Evolutionary conservation across 140 eudicot species (phyloP).

Genomic region (Cichorium intybus): DNA sequence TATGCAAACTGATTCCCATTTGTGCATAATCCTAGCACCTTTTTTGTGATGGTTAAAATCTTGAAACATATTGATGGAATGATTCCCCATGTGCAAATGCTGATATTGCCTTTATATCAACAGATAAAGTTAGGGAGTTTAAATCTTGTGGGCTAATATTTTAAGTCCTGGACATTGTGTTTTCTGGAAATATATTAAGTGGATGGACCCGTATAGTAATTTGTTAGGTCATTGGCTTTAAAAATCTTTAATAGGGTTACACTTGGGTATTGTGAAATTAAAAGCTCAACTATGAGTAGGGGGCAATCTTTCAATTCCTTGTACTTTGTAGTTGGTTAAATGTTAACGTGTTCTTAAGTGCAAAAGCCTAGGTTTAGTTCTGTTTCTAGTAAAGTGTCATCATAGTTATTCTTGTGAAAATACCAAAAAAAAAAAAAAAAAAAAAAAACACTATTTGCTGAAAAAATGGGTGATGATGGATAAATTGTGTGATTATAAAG

Average conservation of each 20-base stretch:
- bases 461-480: background rate
- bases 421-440: too few relatives aligned
- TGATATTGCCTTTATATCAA: conserved; percentile 16
- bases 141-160: conserved; percentile 6
- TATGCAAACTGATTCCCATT: conserved; percentile 12
- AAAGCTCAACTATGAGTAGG: conserved; percentile 14
- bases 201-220: conserved; percentile 15
- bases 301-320: background rate
- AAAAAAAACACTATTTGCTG: background rate
- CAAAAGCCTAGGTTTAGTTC: conserved; percentile 1
- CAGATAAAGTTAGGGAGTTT: conserved; percentile 4
- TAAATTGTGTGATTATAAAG: background rate
- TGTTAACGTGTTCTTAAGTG: conserved; percentile 9
- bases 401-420: background rate
- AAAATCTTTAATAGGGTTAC: conserved; percentile 7
- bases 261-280: conserved; percentile 15
- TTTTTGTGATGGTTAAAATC: conserved; percentile 6
- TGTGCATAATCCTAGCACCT: conserved; percentile 5
- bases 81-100: conserved; percentile 28
- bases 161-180: conserved; percentile 7
- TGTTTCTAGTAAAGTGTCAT: background rate
- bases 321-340: conserved; percentile 9
- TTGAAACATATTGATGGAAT: conserved; percentile 16
- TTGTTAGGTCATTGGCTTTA: conserved; percentile 17
- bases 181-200: conserved; percentile 10